Percentiles rank a stretch among this genome's conserved stretches.
Evolutionary conservation across 768 basidiomycete species (phyloP).

Genomic region (Kwoniella dejecticola): DNA sequence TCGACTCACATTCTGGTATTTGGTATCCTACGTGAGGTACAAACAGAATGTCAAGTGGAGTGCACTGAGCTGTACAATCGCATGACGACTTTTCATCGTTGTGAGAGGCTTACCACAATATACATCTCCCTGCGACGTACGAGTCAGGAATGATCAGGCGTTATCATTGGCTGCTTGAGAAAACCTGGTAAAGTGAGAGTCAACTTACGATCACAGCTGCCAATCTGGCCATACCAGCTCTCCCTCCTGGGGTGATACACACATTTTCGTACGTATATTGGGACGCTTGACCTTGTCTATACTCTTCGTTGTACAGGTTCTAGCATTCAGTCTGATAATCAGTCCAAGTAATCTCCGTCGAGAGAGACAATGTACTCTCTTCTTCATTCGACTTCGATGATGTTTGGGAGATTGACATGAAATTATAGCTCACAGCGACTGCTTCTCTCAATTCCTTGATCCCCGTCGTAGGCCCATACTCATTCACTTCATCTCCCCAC

Average conservation of each 20-base stretch:
- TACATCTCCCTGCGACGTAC: slow-evolving; percentile 41
- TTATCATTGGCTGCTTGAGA: no score
- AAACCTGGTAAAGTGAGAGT: no score
- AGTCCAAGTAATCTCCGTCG: no score
- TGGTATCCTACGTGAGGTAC: slow-evolving; percentile 27
- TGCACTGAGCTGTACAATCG: no score
- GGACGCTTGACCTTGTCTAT: slow-evolving; percentile 75
- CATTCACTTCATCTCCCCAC: slow-evolving; percentile 60
- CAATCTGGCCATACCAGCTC: slow-evolving; percentile 82
- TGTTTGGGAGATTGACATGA: no score
- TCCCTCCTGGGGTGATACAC: slow-evolving; percentile 86
- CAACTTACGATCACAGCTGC: slow-evolving; percentile 75
- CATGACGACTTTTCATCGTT: no score
- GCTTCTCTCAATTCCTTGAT: slow-evolving; percentile 81
- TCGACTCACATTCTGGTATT: slow-evolving; percentile 41
- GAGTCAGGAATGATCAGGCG: no score
- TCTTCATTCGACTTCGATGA: no score
- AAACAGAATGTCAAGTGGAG: no score
- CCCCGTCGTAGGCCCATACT: slow-evolving; percentile 92
- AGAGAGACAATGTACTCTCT: no score
- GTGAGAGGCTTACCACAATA: slow-evolving; percentile 65
- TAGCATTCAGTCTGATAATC: slow-evolving; percentile 1
- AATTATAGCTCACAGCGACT: slow-evolving; percentile 62
- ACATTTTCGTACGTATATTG: slow-evolving; percentile 87
- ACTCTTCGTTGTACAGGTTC: slow-evolving; percentile 80